Conservation (phyloP, 1,139 yeast species). For the Geotrichum fermentans region DNA sequence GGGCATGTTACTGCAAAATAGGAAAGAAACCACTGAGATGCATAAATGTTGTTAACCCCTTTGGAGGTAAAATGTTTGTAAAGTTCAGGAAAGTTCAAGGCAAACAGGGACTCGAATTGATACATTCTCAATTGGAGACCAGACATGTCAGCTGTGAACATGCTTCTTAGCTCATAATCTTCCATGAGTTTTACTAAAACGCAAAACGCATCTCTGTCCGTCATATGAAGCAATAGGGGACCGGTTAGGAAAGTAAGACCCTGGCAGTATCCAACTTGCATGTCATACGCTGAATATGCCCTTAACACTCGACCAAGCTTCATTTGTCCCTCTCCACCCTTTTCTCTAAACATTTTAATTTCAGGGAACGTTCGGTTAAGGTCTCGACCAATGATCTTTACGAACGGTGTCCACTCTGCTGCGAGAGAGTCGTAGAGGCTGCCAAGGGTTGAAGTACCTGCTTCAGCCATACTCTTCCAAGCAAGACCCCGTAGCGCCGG, state of each 20-base stretch:
- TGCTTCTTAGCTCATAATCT: conserved; percentile 54
- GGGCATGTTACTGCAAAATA: conserved; percentile 61
- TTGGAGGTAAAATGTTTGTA: conserved; percentile 43
- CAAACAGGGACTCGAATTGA: conserved; percentile 49
- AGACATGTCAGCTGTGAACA: conserved; percentile 56
- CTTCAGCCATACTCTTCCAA: conserved; percentile 39
- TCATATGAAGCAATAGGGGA: conserved; percentile 51
- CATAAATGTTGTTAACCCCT: conserved; percentile 36
- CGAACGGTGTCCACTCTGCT: conserved; percentile 44
- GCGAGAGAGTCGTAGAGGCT: conserved; percentile 41
- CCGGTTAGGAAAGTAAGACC: conserved; percentile 66
- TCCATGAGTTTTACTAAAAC: conserved; percentile 60
- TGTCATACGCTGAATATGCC: conserved; percentile 64
- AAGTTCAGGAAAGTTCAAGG: conserved; percentile 43
- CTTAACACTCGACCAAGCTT: conserved; percentile 55
- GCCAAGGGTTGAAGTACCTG: conserved; percentile 34
- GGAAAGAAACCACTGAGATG: conserved; percentile 63
- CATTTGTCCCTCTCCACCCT: conserved; percentile 42
- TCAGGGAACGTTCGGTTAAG: conserved; percentile 61
- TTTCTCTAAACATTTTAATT: conserved; percentile 47
- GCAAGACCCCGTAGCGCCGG: conserved; percentile 39
- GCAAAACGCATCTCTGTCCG: conserved; percentile 50
- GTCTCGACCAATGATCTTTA: conserved; percentile 57
- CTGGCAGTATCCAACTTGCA: conserved; percentile 68
- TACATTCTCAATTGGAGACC: conserved; percentile 52